Evolutionary conservation across 768 basidiomycete genomes (phyloP).

Genomic region (Suillus subaureus): DNA sequence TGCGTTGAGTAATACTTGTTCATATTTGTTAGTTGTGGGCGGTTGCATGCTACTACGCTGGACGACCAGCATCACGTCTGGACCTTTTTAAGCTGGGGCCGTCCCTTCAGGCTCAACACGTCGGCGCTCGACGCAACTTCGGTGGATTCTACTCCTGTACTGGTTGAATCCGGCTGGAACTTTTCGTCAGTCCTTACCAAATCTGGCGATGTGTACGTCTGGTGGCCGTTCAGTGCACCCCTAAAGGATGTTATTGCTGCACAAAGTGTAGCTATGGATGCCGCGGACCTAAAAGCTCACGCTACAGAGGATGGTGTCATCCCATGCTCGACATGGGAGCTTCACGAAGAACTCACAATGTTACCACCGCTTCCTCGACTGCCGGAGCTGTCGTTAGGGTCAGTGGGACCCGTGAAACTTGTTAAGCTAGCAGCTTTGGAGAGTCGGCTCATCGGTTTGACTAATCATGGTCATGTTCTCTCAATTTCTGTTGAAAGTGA

Average conservation of each 20-base stretch:
- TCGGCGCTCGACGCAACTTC: slow-evolving; percentile 43
- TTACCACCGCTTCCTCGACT: slow-evolving; percentile 65
- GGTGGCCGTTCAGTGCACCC: slow-evolving; percentile 63
- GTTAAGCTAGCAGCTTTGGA: slow-evolving; percentile 84
- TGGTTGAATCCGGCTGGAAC: slow-evolving; percentile 81
- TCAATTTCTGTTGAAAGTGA: slow-evolving; percentile 55
- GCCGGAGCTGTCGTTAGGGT: slow-evolving; percentile 45
- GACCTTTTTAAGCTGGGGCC: slow-evolving; percentile 79
- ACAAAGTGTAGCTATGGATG: slow-evolving; percentile 50
- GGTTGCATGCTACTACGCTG: slow-evolving; percentile 68
- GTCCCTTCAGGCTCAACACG: slow-evolving; percentile 63
- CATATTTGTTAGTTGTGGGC: slow-evolving; percentile 61
- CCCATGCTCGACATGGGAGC: slow-evolving; percentile 62
- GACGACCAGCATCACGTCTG: slow-evolving; percentile 64
- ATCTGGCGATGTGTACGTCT: slow-evolving; percentile 72
- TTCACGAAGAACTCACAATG: slow-evolving; percentile 53
- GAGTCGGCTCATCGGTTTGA: slow-evolving; percentile 74
- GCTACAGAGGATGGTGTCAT: slow-evolving; percentile 46
- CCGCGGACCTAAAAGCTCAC: slow-evolving; percentile 31
- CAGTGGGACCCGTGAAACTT: slow-evolving; percentile 46
- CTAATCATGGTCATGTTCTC: slow-evolving; percentile 77
- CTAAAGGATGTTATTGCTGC: slow-evolving; percentile 40
- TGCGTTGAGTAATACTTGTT: slow-evolving; percentile 3
- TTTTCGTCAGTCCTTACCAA: slow-evolving; percentile 76
- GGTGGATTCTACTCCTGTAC: slow-evolving; percentile 49